Evolutionary conservation across 257 asterid species (phyloP).

Genomic region (Salvia hispanica): DNA sequence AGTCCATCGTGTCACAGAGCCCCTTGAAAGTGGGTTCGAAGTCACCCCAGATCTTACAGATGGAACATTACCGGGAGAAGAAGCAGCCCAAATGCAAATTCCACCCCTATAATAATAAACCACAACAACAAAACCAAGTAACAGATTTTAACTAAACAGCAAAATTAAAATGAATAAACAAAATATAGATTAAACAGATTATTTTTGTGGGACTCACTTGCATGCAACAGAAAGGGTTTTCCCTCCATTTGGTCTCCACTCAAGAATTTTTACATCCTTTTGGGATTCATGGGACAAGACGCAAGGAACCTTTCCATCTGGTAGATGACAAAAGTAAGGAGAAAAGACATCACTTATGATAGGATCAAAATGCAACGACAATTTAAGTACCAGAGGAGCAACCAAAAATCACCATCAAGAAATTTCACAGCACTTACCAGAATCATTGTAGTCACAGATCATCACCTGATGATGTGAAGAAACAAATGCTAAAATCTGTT

Average conservation of each 20-base stretch:
- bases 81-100: conserved; percentile 95
- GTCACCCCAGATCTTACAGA: conserved; percentile 74
- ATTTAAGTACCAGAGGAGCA: conserved; percentile 19
- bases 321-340: conserved; percentile 23
- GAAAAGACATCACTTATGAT: background rate
- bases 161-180: conserved; percentile 13
- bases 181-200: conserved; percentile 18
- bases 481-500: conserved; percentile 75
- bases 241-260: conserved; percentile 98
- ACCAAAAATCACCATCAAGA: conserved; percentile 9
- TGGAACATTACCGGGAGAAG: conserved; percentile 81
- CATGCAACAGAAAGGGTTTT: conserved; percentile 85
- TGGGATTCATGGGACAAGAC: conserved; percentile 67
- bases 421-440: conserved; percentile 52
- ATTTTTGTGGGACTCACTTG: conserved; percentile 61
- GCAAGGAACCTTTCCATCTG: conserved; percentile 75
- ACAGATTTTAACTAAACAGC: conserved; percentile 20
- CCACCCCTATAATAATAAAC: conserved; percentile 70
- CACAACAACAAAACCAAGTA: conserved; percentile 27
- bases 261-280: conserved; percentile 71
- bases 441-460: conserved; percentile 76
- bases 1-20: conserved; percentile 78
- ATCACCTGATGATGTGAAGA: conserved; percentile 81
- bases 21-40: conserved; percentile 72
- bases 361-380: conserved; percentile 10